Conservation (phyloP, 805 yeast genomes). For the Ogataea pignaliae region DNA sequence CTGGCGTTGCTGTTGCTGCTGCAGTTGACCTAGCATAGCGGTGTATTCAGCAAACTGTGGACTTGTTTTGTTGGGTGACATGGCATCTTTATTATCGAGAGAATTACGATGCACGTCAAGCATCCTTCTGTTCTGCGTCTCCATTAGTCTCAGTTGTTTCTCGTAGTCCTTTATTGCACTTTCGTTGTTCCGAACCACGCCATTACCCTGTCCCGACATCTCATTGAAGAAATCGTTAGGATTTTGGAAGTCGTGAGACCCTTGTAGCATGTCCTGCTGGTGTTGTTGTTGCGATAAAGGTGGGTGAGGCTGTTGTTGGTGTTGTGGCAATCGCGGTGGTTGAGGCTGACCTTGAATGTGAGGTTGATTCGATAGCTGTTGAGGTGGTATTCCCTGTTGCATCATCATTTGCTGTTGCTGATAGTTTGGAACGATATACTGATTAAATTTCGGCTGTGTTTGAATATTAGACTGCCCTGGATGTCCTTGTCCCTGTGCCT, state of each 20-base stretch:
- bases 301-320: constrained; percentile 11
- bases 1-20: constrained; percentile 17
- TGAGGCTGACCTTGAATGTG: constrained; percentile 15
- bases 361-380: constrained; percentile 13
- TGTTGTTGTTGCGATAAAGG: constrained; percentile 14
- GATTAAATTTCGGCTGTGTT: constrained; percentile 17
- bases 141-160: constrained; percentile 69
- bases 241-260: constrained; percentile 17
- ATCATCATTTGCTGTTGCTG: constrained; percentile 26
- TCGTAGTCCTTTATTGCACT: constrained; percentile 79
- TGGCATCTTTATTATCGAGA: constrained; percentile 16
- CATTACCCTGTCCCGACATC: constrained; percentile 14
- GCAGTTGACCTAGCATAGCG: constrained; percentile 18
- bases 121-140: constrained; percentile 69
- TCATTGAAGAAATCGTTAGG: constrained; percentile 21
- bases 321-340: constrained; percentile 16
- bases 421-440: constrained; percentile 25
- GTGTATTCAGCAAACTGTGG: constrained; percentile 21
- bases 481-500: constrained; percentile 14
- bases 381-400: constrained; percentile 16
- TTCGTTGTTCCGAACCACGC: constrained; percentile 20
- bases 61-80: constrained; percentile 12
- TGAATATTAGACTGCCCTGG: neutral
- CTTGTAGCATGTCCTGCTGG: constrained; percentile 11
- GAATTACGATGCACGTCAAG: constrained; percentile 48